These are phyloP conservation scores for Lanzia echinophila DNA, from an alignment of 2,329 filamentous ascomycete genomes.

Conservation along the genomic window DNA sequence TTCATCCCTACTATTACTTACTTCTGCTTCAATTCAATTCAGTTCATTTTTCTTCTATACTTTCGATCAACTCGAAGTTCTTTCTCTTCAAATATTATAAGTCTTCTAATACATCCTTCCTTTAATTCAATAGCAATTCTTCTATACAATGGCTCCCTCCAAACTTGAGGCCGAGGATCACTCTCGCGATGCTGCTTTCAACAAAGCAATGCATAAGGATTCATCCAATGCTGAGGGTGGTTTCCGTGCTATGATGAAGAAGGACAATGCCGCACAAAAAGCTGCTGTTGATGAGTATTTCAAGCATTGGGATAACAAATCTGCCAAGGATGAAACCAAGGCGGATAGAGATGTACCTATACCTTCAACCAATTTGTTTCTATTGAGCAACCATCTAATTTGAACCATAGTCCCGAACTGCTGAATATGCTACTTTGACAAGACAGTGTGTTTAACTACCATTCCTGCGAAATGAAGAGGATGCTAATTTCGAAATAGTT, in stretches of 20 bases:
- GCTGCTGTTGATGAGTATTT: conserved; percentile 87
- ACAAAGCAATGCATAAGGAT: conserved; percentile 71
- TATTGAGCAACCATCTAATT: background rate
- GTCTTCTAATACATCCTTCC: background rate
- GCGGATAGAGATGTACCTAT: conserved; percentile 65
- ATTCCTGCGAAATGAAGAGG: background rate
- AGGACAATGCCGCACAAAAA: conserved; percentile 71
- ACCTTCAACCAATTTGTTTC: background rate
- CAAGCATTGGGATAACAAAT: conserved; percentile 92
- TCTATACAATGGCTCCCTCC: conserved; percentile 7
- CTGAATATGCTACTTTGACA: conserved; percentile 85
- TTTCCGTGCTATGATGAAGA: conserved; percentile 75
- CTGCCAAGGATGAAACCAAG: conserved; percentile 69
- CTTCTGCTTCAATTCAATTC: conserved; percentile 1
- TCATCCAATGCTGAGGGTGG: conserved; percentile 65
- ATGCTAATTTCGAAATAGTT: conserved; percentile 44
- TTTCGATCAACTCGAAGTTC: conserved; percentile 13
- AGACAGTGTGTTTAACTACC: conserved; percentile 61
- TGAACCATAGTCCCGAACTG: conserved; percentile 4
- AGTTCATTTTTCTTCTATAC: background rate
- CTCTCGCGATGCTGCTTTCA: conserved; percentile 80
- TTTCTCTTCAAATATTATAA: background rate
- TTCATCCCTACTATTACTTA: background rate
- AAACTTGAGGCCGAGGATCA: conserved; percentile 58
- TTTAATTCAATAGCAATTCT: conserved; percentile 4